Base-by-base conservation (phyloP, 345 rosid genomes). In the Salix udensis region DNA sequence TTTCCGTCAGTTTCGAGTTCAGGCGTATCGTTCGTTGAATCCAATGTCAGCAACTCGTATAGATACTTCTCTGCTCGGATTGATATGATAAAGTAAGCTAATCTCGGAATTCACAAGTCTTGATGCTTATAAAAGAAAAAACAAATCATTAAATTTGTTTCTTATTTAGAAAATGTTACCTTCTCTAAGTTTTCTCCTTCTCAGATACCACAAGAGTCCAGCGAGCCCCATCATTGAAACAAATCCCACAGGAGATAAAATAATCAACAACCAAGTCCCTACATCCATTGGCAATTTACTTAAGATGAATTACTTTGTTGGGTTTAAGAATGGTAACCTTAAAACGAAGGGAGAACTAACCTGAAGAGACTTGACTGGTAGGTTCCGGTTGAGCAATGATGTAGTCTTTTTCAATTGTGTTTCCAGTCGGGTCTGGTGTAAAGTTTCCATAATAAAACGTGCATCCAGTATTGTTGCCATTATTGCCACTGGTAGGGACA, bases 31-130 rank as follows among this genome's bases (percentile, higher is more conserved):
- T 23, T 76, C 61, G 75, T 24, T 55, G 11, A 21, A 71, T 75
- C 82, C 1, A 1, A 3, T 12, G 76, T 71, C 79, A 80, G 64
- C 39, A 75, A 46, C 36, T 80, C 79, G 2, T 26, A n/a, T 15
- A 76, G 30, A 26, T 66, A 68, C n/a, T 76, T 55, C 26, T 53
- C 73, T 76, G 53, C 44, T 40, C 44, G 44, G 44, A 40, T 75
- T 67, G 5, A 5, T 40, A 40, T 40, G 1, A 65, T 26, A 6
- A 10, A 65, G 28, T 9, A 6, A 40, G 44, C 2, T 40, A 40
- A 40, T 7, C 53, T 5, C 15, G 5, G 53, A 48, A 48, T 48
- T 40, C 11, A 46, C 52, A 15, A 4, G 1, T 48, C 53, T 13
- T 48, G 18, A 15, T 48, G 5, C 18, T 48, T 14, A 48, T 76